Evolutionary conservation across 2,329 filamentous ascomycete genomes (phyloP).

Genomic region (Volutella citrinella): DNA sequence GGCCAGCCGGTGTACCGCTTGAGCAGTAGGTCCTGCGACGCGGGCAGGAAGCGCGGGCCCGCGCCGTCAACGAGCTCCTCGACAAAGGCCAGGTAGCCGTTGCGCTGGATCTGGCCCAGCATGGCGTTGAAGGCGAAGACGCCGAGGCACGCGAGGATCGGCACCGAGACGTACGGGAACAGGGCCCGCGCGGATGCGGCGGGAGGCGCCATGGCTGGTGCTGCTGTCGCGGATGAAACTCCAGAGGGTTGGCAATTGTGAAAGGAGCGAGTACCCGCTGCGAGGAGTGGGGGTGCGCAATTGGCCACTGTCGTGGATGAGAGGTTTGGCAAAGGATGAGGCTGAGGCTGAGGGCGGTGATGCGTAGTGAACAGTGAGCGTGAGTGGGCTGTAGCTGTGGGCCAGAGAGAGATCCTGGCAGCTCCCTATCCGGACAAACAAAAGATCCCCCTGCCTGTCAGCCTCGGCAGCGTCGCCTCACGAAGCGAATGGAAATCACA

Average conservation of each 20-base stretch:
- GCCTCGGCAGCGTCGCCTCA: too few species aligned
- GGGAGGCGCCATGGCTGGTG: slow-evolving; percentile 5
- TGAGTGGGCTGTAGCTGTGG: too few species aligned
- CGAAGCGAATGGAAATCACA: too few species aligned
- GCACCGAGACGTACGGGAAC: slow-evolving; percentile 11
- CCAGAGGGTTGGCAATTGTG: background rate
- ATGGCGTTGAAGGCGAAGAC: slow-evolving; percentile 21
- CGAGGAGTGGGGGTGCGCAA: too few species aligned
- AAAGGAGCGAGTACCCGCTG: too few species aligned
- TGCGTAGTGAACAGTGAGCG: too few species aligned
- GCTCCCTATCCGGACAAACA: too few species aligned
- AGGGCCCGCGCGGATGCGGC: slow-evolving; percentile 6
- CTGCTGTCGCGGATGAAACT: slow-evolving; percentile 7
- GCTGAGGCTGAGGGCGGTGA: too few species aligned
- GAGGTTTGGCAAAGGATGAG: too few species aligned
- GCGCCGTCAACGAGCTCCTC: slow-evolving; percentile 13
- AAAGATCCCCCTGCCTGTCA: too few species aligned
- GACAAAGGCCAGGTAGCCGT: slow-evolving; percentile 14
- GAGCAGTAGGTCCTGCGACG: slow-evolving; percentile 15
- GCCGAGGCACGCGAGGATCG: slow-evolving; percentile 12
- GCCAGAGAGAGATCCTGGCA: too few species aligned
- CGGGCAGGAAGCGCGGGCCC: slow-evolving; percentile 17
- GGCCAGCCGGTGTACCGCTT: slow-evolving; percentile 16
- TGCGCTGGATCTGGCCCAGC: slow-evolving; percentile 20
- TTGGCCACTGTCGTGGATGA: too few species aligned